Conservation (phyloP, 495 filamentous ascomycete genomes). For the Chaetomium tenue region DNA sequence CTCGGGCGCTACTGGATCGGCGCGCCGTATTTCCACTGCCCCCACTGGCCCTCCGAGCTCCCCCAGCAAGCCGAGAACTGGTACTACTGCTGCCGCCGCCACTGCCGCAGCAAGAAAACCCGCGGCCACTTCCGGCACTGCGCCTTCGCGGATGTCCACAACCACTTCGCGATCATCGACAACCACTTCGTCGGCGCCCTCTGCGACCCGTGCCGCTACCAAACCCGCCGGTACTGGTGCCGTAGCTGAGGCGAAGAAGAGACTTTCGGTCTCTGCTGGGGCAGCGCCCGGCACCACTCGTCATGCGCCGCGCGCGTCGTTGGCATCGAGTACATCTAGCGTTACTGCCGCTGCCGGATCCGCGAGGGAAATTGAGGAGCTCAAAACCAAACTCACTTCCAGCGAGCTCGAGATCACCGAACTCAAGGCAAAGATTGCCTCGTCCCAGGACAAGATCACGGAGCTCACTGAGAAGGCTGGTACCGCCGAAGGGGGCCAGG, state of each 20-base stretch:
- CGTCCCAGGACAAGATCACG: conserved; percentile 45
- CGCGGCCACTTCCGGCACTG: conserved; percentile 34
- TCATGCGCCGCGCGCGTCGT: conserved; percentile 43
- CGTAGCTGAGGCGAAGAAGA: conserved; percentile 50
- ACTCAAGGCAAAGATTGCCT: conserved; percentile 48
- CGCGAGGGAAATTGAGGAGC: conserved; percentile 51
- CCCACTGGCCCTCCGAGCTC: conserved; percentile 36
- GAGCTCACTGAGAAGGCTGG: conserved; percentile 43
- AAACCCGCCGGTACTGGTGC: conserved; percentile 38
- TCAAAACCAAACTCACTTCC: conserved; percentile 50
- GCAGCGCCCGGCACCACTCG: conserved; percentile 26
- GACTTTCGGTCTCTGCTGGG: conserved; percentile 34
- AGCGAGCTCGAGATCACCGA: conserved; percentile 51
- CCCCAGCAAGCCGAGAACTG: conserved; percentile 42
- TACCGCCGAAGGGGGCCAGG: conserved; percentile 25
- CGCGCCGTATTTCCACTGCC: conserved; percentile 43
- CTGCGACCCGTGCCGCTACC: conserved; percentile 31
- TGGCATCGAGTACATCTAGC: conserved; percentile 36
- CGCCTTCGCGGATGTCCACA: conserved; percentile 32
- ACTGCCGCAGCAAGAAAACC: conserved; percentile 45
- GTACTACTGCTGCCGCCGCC: conserved; percentile 34
- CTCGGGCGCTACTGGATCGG: conserved; percentile 37
- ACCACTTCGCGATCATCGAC: conserved; percentile 32
- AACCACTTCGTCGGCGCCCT: conserved; percentile 27
- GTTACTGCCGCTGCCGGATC: conserved; percentile 32